These are phyloP conservation scores for Paramecium pentaurelia DNA, from an alignment of 73 alveolate species.

Conservation along the genomic window DNA sequence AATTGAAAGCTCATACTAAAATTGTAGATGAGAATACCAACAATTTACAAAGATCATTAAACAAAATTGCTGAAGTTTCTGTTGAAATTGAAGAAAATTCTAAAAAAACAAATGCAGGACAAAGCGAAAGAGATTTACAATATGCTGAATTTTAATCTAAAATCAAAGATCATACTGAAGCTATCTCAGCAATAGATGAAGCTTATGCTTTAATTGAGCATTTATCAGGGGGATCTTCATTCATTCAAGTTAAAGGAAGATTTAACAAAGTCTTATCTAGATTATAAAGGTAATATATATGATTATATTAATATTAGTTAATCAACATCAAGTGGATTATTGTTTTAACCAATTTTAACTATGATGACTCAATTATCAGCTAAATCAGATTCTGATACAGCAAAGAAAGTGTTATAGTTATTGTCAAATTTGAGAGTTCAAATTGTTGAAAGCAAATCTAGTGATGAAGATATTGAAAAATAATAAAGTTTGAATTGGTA, in stretches of 20 bases:
- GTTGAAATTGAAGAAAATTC: slow-evolving; percentile 45
- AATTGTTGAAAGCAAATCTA: slow-evolving; percentile 35
- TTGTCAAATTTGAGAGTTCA: slow-evolving; percentile 42
- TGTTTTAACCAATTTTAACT: slow-evolving; percentile 29
- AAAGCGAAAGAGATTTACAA: slow-evolving; percentile 37
- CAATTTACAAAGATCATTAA: background rate
- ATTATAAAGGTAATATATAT: background rate
- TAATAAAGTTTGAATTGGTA: slow-evolving; percentile 29
- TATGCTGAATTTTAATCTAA: slow-evolving; percentile 47
- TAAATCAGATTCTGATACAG: slow-evolving; percentile 6
- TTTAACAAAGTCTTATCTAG: background rate
- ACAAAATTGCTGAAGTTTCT: slow-evolving; percentile 42
- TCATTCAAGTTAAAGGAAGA: slow-evolving; percentile 42
- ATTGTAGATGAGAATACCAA: slow-evolving; percentile 10
- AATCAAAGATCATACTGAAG: slow-evolving; percentile 30
- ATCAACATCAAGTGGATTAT: background rate
- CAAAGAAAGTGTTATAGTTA: slow-evolving; percentile 10
- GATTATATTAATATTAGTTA: background rate
- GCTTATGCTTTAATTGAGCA: slow-evolving; percentile 44
- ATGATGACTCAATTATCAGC: slow-evolving; percentile 34
- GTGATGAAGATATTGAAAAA: slow-evolving; percentile 37
- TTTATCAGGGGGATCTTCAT: slow-evolving; percentile 32
- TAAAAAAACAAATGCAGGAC: slow-evolving; percentile 38
- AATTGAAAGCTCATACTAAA: slow-evolving; percentile 25
- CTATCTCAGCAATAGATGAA: slow-evolving; percentile 34